Percentiles rank a stretch among this genome's conserved stretches.
phyloP scores from a whole-genome alignment of 352 stramenopile species.

The Pythium phragmiticola region DNA sequence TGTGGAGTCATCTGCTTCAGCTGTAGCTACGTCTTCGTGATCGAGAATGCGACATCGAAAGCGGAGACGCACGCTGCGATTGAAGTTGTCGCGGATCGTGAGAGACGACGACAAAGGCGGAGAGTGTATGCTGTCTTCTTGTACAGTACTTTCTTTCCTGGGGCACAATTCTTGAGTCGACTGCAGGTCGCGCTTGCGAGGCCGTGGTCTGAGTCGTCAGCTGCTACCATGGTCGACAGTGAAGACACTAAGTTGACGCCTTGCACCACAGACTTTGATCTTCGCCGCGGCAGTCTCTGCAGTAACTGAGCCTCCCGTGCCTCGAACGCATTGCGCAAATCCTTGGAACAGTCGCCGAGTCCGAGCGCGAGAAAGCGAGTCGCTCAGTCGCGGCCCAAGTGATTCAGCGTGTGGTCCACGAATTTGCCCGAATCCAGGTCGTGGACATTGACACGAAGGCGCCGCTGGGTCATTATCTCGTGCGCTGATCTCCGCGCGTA shows the following conservation, averaged over 20 bases:
- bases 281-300: too few relatives aligned
- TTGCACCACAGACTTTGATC: too few relatives aligned
- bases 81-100: too few relatives aligned
- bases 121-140: background rate
- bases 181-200: conserved; percentile 13
- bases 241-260: too few relatives aligned
- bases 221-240: too few relatives aligned
- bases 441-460: conserved; percentile 58
- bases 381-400: conserved; percentile 83
- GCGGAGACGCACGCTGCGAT: too few relatives aligned
- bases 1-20: background rate
- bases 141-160: background rate
- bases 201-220: background rate
- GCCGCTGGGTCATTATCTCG: conserved; percentile 55
- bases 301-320: too few relatives aligned
- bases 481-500: conserved; percentile 83
- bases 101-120: too few relatives aligned
- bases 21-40: background rate
- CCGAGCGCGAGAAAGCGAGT: conserved; percentile 66
- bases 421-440: conserved; percentile 93
- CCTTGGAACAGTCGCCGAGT: conserved; percentile 91
- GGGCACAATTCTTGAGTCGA: background rate
- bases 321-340: conserved; percentile 46
- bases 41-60: background rate
- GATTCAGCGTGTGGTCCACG: conserved; percentile 79